Evolutionary conservation across 202 grass and related monocot genomes (phyloP).

Genomic region (Zizania palustris): DNA sequence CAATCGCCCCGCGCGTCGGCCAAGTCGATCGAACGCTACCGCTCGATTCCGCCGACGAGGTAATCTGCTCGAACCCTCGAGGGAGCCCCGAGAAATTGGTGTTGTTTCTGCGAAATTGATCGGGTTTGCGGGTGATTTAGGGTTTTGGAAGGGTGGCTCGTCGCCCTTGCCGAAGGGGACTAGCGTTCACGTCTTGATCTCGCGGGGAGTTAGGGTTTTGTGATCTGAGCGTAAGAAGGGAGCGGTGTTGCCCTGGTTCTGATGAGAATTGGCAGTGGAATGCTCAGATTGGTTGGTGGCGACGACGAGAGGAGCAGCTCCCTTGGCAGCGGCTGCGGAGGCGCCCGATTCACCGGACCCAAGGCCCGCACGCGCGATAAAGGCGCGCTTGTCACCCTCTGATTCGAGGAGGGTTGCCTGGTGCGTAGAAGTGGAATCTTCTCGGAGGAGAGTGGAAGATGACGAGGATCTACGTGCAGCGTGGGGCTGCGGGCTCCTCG

Average conservation of each 20-base stretch:
- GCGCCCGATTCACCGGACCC: conserved; percentile 53
- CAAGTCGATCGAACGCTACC: neutral
- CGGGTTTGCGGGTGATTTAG: conserved; percentile 47
- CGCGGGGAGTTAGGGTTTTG: conserved; percentile 53
- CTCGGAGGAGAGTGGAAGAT: conserved; percentile 61
- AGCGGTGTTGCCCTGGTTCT: conserved; percentile 52
- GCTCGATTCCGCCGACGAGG: conserved; percentile 32
- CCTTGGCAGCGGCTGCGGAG: conserved; percentile 53
- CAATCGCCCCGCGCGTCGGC: neutral
- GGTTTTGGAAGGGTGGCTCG: conserved; percentile 50
- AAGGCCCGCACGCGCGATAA: conserved; percentile 81
- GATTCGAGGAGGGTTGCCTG: conserved; percentile 32
- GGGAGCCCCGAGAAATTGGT: conserved; percentile 12
- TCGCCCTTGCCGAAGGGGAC: conserved; percentile 9
- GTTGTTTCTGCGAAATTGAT: conserved; percentile 27
- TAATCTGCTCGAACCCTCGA: conserved; percentile 29
- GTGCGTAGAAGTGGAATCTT: conserved; percentile 41
- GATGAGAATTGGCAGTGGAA: conserved; percentile 88
- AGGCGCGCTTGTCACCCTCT: conserved; percentile 41
- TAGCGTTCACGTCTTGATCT: conserved; percentile 42
- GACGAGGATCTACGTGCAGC: conserved; percentile 95
- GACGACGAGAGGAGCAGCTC: conserved; percentile 60
- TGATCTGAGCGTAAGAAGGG: conserved; percentile 46
- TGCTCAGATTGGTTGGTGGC: conserved; percentile 65
- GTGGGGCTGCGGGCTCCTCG: conserved; percentile 72